phyloP scores from a whole-genome alignment of 129 eudicot genomes.

The Chrysanthemum makinoi region DNA sequence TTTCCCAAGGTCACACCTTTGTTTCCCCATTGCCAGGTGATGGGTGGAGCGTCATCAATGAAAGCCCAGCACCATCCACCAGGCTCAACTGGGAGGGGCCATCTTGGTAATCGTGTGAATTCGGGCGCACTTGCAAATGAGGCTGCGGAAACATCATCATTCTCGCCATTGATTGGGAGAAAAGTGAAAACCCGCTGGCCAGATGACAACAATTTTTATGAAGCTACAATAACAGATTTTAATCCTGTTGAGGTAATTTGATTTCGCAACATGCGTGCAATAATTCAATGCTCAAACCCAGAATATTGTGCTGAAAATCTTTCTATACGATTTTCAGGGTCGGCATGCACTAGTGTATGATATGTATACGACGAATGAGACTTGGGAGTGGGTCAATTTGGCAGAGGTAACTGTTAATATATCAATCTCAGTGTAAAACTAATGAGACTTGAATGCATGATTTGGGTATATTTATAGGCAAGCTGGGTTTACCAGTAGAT shows the following conservation, averaged over 20 bases:
- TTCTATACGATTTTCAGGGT: conserved; percentile 46
- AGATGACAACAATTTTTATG: conserved; percentile 84
- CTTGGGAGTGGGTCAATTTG: conserved; percentile 89
- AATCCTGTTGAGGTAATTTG: conserved; percentile 54
- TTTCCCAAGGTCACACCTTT: conserved; percentile 4
- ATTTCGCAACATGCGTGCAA: conserved; percentile 3
- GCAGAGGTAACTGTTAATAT: conserved; percentile 48
- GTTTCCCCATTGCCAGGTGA: conserved; percentile 39
- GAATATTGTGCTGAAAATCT: conserved; percentile 27
- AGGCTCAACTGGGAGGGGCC: conserved; percentile 64
- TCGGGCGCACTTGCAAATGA: conserved; percentile 57
- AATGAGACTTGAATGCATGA: not conserved
- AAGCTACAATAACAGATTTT: conserved; percentile 78
- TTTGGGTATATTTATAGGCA: no score
- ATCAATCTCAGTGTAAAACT: not conserved
- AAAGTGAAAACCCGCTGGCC: conserved; percentile 95
- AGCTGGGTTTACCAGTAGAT: no score
- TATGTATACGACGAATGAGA: conserved; percentile 58
- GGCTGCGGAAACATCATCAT: conserved; percentile 52
- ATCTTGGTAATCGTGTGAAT: conserved; percentile 48
- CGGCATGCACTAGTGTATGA: conserved; percentile 81
- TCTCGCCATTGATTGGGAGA: conserved; percentile 62
- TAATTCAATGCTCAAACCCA: not conserved
- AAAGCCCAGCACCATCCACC: conserved; percentile 59
- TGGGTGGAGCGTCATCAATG: conserved; percentile 47